A percentile compares a stretch with the other conserved stretches of the same genome.
Evolutionary conservation across 1,284 basidiomycete genomes (phyloP).

Genomic region (Naganishia cerealis): DNA sequence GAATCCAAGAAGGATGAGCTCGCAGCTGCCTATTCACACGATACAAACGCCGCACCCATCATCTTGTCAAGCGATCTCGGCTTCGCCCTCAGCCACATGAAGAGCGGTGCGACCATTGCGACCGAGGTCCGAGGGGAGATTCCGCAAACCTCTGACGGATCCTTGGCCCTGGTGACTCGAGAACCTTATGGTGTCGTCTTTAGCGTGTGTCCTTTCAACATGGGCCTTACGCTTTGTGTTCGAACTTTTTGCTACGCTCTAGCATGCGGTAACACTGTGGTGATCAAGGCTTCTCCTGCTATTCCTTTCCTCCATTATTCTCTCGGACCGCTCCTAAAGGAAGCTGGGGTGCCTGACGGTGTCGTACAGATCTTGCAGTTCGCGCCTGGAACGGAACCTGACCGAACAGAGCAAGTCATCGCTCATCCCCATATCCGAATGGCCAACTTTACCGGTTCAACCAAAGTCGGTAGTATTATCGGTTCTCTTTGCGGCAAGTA

Average conservation of each 20-base stretch:
- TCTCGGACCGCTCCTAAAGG: slow-evolving; percentile 25
- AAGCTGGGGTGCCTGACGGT: slow-evolving; percentile 30
- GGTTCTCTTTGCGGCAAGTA: slow-evolving; percentile 53
- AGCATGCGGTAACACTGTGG: slow-evolving; percentile 65
- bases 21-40: slow-evolving; percentile 28
- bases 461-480: slow-evolving; percentile 51
- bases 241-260: slow-evolving; percentile 55
- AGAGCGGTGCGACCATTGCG: slow-evolving; percentile 30
- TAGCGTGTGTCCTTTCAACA: slow-evolving; percentile 30
- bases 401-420: slow-evolving; percentile 28
- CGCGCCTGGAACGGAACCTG: slow-evolving; percentile 26
- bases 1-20: slow-evolving; percentile 27
- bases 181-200: slow-evolving; percentile 31
- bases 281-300: slow-evolving; percentile 56
- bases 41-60: slow-evolving; percentile 26
- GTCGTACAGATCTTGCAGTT: slow-evolving; percentile 31
- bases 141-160: slow-evolving; percentile 30
- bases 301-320: slow-evolving; percentile 30
- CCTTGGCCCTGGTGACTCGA: slow-evolving; percentile 30
- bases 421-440: slow-evolving; percentile 28
- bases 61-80: slow-evolving; percentile 19
- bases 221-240: slow-evolving; percentile 30
- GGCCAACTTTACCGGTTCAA: slow-evolving; percentile 57
- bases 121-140: slow-evolving; percentile 33
- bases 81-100: slow-evolving; percentile 25